Evolutionary conservation across 2,329 filamentous ascomycete species (phyloP).

Genomic region (Trematosphaeria pertusa): DNA sequence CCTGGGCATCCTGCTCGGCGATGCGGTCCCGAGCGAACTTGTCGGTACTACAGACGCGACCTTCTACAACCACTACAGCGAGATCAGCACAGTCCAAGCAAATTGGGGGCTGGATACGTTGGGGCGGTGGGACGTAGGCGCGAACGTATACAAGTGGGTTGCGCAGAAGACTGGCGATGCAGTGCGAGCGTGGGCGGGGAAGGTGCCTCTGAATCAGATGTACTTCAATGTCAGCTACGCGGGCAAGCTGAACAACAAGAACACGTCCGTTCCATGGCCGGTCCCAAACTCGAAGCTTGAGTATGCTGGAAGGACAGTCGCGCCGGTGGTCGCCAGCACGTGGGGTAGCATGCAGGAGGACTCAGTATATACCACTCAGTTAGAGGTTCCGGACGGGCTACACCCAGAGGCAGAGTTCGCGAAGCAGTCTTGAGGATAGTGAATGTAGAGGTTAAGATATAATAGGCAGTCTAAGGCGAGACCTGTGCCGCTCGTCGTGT

Average conservation of each 20-base stretch:
- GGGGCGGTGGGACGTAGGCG: conserved; percentile 56
- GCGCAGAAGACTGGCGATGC: conserved; percentile 36
- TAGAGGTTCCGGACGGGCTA: conserved; percentile 44
- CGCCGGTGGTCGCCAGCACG: conserved; percentile 28
- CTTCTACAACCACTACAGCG: conserved; percentile 61
- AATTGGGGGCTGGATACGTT: conserved; percentile 56
- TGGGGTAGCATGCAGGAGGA: conserved; percentile 31
- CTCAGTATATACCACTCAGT: conserved; percentile 35
- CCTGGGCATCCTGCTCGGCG: conserved; percentile 74
- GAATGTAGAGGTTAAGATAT: not conserved
- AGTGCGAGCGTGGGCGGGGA: conserved; percentile 33
- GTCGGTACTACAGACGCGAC: conserved; percentile 71
- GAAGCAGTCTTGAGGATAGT: not conserved
- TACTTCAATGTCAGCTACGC: conserved; percentile 43
- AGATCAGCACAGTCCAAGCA: conserved; percentile 53
- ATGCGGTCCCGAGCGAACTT: conserved; percentile 70
- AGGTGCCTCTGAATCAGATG: conserved; percentile 36
- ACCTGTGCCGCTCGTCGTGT: too few species aligned
- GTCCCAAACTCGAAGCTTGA: conserved; percentile 35
- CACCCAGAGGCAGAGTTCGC: conserved; percentile 40
- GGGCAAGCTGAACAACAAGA: conserved; percentile 39
- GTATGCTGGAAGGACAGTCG: conserved; percentile 36
- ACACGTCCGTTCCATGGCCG: conserved; percentile 34
- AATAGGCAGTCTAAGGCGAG: too few species aligned
- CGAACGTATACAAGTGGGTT: conserved; percentile 52